Evolutionary conservation across 768 basidiomycete genomes (phyloP).

Genomic region (Boletus rex-veris): DNA sequence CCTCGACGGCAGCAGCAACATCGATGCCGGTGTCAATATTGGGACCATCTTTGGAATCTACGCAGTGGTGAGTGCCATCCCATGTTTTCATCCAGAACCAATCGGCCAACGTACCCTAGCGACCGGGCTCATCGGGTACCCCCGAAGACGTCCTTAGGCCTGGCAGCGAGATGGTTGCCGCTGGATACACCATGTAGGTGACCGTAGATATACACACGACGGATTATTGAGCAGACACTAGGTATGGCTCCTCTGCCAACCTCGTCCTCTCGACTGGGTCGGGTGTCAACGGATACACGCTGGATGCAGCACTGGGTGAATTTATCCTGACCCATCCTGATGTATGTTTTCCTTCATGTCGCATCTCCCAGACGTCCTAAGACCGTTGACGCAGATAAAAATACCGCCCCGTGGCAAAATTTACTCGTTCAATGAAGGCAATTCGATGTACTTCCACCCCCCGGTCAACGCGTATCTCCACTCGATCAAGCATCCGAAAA

Average conservation of each 20-base stretch:
- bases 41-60: constrained; percentile 98
- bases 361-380: not conserved
- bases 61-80: constrained; percentile 60
- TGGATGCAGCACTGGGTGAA: constrained; percentile 93
- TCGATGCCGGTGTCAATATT: constrained; percentile 98
- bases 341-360: constrained; percentile 40
- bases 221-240: constrained; percentile 23
- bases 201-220: not conserved
- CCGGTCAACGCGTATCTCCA: constrained; percentile 81
- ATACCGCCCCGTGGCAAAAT: constrained; percentile 96
- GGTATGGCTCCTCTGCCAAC: constrained; percentile 95
- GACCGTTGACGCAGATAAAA: constrained; percentile 56
- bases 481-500: constrained; percentile 84
- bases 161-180: constrained; percentile 95
- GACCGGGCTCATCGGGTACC: constrained; percentile 71
- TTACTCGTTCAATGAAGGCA: constrained; percentile 99
- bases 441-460: constrained; percentile 88
- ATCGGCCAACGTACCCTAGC: constrained; percentile 38
- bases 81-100: not conserved
- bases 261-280: constrained; percentile 91
- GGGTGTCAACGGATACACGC: constrained; percentile 97
- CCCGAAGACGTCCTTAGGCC: constrained; percentile 88
- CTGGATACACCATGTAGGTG: constrained; percentile 91
- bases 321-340: constrained; percentile 99
- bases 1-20: constrained; percentile 93